These are phyloP conservation scores for Albifimbria verrucaria DNA, from an alignment of 2,329 filamentous ascomycete species.

Conservation along the genomic window DNA sequence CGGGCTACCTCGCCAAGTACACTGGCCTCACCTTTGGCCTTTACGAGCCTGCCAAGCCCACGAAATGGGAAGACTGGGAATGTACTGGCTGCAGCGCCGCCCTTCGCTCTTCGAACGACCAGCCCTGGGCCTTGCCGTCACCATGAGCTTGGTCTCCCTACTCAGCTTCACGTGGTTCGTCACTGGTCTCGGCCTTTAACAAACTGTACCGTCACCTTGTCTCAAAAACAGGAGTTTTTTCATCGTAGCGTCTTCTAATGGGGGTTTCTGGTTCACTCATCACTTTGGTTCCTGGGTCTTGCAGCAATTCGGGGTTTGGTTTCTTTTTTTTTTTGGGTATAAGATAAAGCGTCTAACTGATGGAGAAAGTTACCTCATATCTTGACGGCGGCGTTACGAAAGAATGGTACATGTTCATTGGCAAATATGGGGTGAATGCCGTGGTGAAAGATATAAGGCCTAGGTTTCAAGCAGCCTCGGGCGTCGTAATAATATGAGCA, in stretches of 20 bases:
- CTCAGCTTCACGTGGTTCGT: conserved; percentile 65
- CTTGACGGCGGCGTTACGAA: conserved; percentile 11
- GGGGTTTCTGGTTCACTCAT: not conserved
- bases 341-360: conserved; percentile 8
- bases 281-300: not conserved
- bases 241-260: not conserved
- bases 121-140: conserved; percentile 47
- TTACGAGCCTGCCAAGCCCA: conserved; percentile 44
- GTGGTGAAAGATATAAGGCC: not conserved
- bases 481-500: conserved; percentile 7
- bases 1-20: conserved; percentile 54
- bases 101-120: conserved; percentile 42
- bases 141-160: conserved; percentile 55
- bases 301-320: conserved; percentile 12
- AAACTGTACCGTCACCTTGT: not conserved
- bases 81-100: conserved; percentile 58
- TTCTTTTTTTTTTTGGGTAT: conserved; percentile 4
- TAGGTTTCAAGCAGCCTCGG: too few relatives aligned
- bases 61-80: conserved; percentile 47
- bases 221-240: not conserved
- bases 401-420: not conserved
- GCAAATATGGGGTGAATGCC: not conserved
- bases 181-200: conserved; percentile 42
- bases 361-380: conserved; percentile 13
- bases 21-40: conserved; percentile 53